A percentile compares a stretch with the other conserved stretches of the same genome.
Evolutionary conservation across 169 alveolate species (phyloP).

Genomic region (Perkinsus chesapeaki): DNA sequence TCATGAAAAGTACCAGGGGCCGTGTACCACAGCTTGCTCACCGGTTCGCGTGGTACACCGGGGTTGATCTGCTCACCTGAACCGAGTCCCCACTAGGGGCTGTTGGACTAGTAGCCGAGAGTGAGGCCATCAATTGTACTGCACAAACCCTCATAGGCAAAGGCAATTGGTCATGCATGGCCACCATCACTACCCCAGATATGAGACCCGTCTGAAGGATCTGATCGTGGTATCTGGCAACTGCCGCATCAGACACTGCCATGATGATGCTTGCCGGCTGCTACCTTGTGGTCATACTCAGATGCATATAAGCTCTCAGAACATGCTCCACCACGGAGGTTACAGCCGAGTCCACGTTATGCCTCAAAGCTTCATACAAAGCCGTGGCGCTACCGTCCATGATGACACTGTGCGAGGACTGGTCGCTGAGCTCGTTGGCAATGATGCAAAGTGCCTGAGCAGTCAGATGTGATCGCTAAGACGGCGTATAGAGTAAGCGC

Average conservation of each 20-base stretch:
- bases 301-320: conserved; percentile 26
- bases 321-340: conserved; percentile 16
- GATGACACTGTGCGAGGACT: not conserved
- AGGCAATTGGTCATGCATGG: conserved; percentile 23
- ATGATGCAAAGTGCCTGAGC: conserved; percentile 17
- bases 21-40: too few species aligned
- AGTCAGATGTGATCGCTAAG: not conserved
- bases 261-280: not conserved
- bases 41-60: too few species aligned
- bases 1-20: too few species aligned
- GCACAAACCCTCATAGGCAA: not conserved
- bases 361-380: not conserved
- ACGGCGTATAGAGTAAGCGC: not conserved
- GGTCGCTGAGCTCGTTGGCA: conserved; percentile 8
- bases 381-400: not conserved
- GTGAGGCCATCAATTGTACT: not conserved
- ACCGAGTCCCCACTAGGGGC: not conserved
- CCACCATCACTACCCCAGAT: conserved; percentile 26
- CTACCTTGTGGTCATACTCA: conserved; percentile 17
- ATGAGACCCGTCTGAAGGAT: conserved; percentile 25
- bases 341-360: not conserved
- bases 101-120: not conserved
- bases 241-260: not conserved
- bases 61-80: not conserved
- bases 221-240: conserved; percentile 25